Percentiles rank a stretch among this genome's conserved stretches.
Conservation (phyloP, 768 basidiomycete species). For the Pisolithus marmoratus region DNA sequence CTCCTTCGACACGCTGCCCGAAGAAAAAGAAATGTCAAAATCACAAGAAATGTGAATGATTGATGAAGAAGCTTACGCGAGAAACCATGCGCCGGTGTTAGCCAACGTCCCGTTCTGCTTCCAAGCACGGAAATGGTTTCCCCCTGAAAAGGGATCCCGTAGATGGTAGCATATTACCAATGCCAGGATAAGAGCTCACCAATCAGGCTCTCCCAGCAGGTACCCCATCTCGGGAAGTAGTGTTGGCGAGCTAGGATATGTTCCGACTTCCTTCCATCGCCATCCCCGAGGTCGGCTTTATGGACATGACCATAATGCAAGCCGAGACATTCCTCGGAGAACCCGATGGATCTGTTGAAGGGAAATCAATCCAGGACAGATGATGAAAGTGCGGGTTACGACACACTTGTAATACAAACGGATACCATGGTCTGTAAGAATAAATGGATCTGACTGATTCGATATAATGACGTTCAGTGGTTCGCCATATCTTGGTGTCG, state of each 20-base stretch:
- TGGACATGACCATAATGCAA: conserved; percentile 73
- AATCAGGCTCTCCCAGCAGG: conserved; percentile 83
- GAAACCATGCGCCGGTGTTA: conserved; percentile 77
- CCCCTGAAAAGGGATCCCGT: conserved; percentile 39
- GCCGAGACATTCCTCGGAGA: conserved; percentile 77
- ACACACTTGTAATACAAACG: conserved; percentile 61
- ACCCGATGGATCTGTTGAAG: conserved; percentile 62
- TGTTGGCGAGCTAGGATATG: conserved; percentile 71
- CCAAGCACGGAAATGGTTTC: conserved; percentile 88
- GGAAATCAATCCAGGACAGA: background rate
- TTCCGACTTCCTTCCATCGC: conserved; percentile 63
- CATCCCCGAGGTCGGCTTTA: conserved; percentile 79
- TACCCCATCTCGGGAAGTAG: conserved; percentile 75
- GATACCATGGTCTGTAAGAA: conserved; percentile 72
- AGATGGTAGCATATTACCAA: background rate
- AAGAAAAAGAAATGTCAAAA: background rate
- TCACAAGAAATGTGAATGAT: background rate
- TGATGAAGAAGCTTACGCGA: conserved; percentile 48
- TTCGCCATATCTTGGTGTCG: conserved; percentile 62
- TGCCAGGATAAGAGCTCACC: conserved; percentile 29
- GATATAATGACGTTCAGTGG: conserved; percentile 84
- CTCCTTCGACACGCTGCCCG: conserved; percentile 66
- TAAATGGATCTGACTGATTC: conserved; percentile 68
- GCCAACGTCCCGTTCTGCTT: conserved; percentile 75
- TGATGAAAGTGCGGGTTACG: background rate